Evolutionary conservation across 768 basidiomycete genomes (phyloP).

Genomic region (Lactarius indigo): DNA sequence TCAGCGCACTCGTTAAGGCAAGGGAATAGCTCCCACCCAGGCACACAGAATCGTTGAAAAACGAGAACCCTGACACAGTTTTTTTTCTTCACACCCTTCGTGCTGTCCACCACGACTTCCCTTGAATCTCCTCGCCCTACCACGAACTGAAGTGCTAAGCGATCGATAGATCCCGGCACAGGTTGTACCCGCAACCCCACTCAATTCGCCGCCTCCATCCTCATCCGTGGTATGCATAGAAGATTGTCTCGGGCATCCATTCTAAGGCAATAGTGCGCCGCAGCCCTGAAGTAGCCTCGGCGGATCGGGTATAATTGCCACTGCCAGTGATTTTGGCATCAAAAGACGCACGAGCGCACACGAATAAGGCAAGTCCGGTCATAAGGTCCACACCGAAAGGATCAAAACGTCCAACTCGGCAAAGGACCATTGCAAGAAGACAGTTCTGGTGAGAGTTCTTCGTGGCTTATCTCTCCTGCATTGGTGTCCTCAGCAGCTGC

Average conservation of each 20-base stretch:
- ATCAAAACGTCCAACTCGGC: neutral
- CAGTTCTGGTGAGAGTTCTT: neutral
- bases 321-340: constrained; percentile 9
- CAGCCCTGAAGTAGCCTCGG: constrained; percentile 1
- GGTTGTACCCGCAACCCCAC: neutral
- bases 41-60: constrained; percentile 1
- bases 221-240: neutral
- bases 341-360: neutral
- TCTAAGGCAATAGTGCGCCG: constrained; percentile 13
- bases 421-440: neutral
- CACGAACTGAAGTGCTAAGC: neutral
- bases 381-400: neutral
- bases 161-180: neutral
- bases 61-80: neutral
- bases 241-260: constrained; percentile 5
- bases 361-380: constrained; percentile 15
- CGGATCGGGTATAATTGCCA: constrained; percentile 21
- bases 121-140: neutral
- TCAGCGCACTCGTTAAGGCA: constrained; percentile 11
- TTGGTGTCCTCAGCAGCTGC: neutral
- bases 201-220: neutral
- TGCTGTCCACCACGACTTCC: neutral
- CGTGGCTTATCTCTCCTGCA: constrained; percentile 11
- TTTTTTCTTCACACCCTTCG: neutral
- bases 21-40: constrained; percentile 11